Conservation (phyloP, 2,329 filamentous ascomycete genomes). For the Westerdykella aurantiaca region DNA sequence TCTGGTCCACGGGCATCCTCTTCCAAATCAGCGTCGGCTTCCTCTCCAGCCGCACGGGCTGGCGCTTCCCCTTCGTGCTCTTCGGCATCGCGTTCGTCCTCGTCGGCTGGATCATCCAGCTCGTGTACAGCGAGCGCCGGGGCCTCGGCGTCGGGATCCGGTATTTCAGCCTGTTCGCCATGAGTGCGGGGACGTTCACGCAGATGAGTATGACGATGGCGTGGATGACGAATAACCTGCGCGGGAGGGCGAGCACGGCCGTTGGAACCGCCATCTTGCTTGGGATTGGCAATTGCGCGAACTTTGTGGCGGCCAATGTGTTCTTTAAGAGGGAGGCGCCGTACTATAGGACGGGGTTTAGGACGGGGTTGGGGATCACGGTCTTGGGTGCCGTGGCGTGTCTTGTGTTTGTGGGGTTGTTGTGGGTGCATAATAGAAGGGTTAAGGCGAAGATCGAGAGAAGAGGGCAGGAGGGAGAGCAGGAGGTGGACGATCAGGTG, state of each 20-base stretch:
- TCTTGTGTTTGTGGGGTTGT: conserved; percentile 39
- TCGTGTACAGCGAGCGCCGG: conserved; percentile 32
- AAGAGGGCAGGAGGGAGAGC: conserved; percentile 7
- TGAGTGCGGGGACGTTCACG: conserved; percentile 42
- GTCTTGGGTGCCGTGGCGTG: conserved; percentile 18
- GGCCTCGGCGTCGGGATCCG: conserved; percentile 49
- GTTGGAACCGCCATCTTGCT: conserved; percentile 19
- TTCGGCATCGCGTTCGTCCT: conserved; percentile 35
- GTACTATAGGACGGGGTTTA: conserved; percentile 24
- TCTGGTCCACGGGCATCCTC: conserved; percentile 28
- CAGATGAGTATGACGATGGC: conserved; percentile 48
- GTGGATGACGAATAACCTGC: conserved; percentile 52
- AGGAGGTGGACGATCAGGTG: conserved; percentile 12
- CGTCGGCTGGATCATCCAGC: conserved; percentile 49
- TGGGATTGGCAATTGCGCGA: conserved; percentile 49
- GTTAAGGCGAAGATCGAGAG: conserved; percentile 30
- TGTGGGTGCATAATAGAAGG: conserved; percentile 46
- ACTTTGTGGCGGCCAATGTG: conserved; percentile 48
- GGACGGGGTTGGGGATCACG: conserved; percentile 32
- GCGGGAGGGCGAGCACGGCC: conserved; percentile 20
- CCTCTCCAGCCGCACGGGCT: conserved; percentile 22
- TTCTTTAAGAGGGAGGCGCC: conserved; percentile 25
- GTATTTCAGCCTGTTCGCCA: conserved; percentile 37
- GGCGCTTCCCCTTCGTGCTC: conserved; percentile 28
- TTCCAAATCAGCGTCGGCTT: conserved; percentile 18